phyloP scores from a whole-genome alignment of 306 rosid species.

The Ammopiptanthus mongolicus region DNA sequence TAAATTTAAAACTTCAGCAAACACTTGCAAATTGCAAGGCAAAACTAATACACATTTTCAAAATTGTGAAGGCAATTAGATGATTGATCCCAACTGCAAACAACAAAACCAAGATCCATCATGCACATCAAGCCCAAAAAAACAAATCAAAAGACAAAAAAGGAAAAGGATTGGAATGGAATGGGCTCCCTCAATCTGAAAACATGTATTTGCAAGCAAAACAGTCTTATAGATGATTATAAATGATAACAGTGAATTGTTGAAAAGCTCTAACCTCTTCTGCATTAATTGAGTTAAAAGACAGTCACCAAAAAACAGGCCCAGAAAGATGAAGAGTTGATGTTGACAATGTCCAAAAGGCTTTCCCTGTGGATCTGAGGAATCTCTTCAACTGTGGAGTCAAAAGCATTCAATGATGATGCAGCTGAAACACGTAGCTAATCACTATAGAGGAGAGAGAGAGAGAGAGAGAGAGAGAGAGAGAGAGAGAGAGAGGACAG shows the following conservation, averaged over 20 bases:
- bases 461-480: constrained; percentile 3
- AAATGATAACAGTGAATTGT: constrained; percentile 18
- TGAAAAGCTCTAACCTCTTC: constrained; percentile 31
- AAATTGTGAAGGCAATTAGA: background rate
- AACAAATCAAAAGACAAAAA: background rate
- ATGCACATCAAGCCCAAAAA: constrained; percentile 5
- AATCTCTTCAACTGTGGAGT: constrained; percentile 59
- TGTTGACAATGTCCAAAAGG: constrained; percentile 37
- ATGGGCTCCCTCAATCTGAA: background rate
- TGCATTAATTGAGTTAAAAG: constrained; percentile 26
- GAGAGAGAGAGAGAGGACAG: constrained; percentile 26
- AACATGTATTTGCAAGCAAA: background rate
- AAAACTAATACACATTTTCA: constrained; percentile 5
- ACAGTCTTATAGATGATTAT: constrained; percentile 9
- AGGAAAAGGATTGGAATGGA: background rate
- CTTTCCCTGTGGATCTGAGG: constrained; percentile 68
- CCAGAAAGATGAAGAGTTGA: constrained; percentile 37
- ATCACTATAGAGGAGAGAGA: constrained; percentile 16
- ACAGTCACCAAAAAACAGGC: background rate
- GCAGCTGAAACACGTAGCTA: constrained; percentile 30
- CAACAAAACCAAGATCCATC: constrained; percentile 30
- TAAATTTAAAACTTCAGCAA: background rate
- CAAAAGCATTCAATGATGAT: constrained; percentile 52
- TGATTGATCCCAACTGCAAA: constrained; percentile 11
- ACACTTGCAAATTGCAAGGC: constrained; percentile 7